phyloP scores from a whole-genome alignment of 495 filamentous ascomycete species.

The Talaromyces liani region DNA sequence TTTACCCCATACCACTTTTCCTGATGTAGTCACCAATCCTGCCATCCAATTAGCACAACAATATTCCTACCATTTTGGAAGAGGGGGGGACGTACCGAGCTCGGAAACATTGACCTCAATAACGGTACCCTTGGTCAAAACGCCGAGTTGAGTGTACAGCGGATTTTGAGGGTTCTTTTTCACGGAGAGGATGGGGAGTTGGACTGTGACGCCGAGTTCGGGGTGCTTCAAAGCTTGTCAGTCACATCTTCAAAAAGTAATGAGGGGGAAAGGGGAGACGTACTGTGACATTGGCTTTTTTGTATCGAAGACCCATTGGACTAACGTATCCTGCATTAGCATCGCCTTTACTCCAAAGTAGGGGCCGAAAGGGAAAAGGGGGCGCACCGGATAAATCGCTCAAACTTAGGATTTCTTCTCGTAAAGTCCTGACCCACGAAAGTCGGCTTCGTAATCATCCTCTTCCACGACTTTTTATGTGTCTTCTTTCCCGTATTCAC shows the following conservation, averaged over 20 bases:
- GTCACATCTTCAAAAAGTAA: not conserved
- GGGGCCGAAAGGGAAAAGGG: slow-evolving; percentile 24
- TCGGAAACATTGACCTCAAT: slow-evolving; percentile 95
- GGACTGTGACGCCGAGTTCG: slow-evolving; percentile 80
- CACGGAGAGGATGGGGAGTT: slow-evolving; percentile 86
- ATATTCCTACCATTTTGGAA: too few species aligned
- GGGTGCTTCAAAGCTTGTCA: slow-evolving; percentile 39
- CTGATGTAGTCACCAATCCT: slow-evolving; percentile 73
- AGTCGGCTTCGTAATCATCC: slow-evolving; percentile 90
- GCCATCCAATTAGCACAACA: not conserved
- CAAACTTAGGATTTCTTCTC: slow-evolving; percentile 87
- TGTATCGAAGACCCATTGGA: slow-evolving; percentile 82
- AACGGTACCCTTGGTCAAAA: slow-evolving; percentile 89
- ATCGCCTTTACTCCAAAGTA: slow-evolving; percentile 33
- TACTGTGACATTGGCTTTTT: slow-evolving; percentile 85
- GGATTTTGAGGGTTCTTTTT: slow-evolving; percentile 99
- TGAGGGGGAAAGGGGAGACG: slow-evolving; percentile 11
- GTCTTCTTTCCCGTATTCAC: slow-evolving; percentile 90
- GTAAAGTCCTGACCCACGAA: slow-evolving; percentile 92
- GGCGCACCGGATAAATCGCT: slow-evolving; percentile 59
- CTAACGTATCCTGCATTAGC: slow-evolving; percentile 51
- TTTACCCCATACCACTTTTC: slow-evolving; percentile 87
- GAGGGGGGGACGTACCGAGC: slow-evolving; percentile 45
- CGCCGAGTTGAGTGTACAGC: slow-evolving; percentile 89
- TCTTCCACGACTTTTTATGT: slow-evolving; percentile 78